These are phyloP conservation scores for Jacaranda copaia DNA, from an alignment of 257 asterid genomes.

Conservation along the genomic window DNA sequence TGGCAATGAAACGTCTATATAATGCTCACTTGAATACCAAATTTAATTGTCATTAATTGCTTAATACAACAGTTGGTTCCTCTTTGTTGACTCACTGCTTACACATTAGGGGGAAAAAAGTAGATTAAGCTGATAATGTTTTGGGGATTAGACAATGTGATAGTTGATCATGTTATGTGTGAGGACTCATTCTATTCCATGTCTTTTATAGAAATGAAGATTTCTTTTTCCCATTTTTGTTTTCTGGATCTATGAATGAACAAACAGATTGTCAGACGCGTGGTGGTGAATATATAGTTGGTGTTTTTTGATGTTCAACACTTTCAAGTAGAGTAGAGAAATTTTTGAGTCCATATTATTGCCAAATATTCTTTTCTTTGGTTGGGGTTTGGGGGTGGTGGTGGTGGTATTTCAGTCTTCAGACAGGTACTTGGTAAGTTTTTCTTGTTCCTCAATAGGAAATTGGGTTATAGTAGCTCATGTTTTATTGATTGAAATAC, in stretches of 20 bases:
- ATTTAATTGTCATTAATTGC: neutral
- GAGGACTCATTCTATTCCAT: neutral
- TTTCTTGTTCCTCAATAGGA: no score
- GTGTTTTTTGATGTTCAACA: neutral
- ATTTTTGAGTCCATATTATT: neutral
- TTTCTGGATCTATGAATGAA: neutral
- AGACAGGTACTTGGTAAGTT: no score
- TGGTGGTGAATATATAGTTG: neutral
- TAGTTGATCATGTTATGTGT: slow-evolving; percentile 4
- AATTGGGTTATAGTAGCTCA: neutral
- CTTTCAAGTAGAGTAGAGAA: slow-evolving; percentile 7
- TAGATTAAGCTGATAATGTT: neutral
- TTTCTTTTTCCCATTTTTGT: no score
- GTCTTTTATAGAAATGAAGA: neutral
- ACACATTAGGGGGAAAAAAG: neutral
- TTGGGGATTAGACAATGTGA: no score
- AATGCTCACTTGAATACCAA: neutral
- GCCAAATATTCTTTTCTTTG: no score
- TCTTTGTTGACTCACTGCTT: neutral
- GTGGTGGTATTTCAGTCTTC: neutral
- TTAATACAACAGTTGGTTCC: neutral
- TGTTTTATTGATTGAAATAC: neutral
- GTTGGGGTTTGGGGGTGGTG: neutral
- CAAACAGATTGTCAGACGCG: neutral
- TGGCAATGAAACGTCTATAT: neutral